Evolutionary conservation across 352 stramenopile species (phyloP).

Genomic region (Globisporangium emineosum): DNA sequence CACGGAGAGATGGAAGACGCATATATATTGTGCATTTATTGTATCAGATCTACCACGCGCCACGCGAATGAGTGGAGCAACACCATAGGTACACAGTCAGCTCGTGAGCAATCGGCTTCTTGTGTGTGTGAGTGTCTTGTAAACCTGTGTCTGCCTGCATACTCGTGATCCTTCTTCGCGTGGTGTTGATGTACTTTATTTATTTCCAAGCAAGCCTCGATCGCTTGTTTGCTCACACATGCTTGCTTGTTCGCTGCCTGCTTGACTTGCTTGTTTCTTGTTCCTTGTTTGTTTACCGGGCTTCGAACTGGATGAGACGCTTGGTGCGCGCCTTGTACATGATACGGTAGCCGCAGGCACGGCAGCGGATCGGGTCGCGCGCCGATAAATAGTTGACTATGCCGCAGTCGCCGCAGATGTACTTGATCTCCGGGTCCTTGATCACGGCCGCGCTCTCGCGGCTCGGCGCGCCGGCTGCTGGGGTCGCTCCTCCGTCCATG

Average conservation of each 20-base stretch:
- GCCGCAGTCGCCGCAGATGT: conserved; percentile 97
- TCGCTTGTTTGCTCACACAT: background rate
- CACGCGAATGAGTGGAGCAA: too few relatives aligned
- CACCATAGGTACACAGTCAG: too few relatives aligned
- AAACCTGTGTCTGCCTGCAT: too few relatives aligned
- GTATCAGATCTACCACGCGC: conserved; percentile 8
- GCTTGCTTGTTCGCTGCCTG: background rate
- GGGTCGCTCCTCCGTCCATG: conserved; percentile 83
- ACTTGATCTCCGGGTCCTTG: conserved; percentile 93
- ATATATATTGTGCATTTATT: conserved; percentile 18
- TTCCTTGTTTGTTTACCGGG: conserved; percentile 51
- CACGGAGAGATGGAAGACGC: background rate
- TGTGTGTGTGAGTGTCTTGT: background rate
- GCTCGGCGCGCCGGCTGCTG: conserved; percentile 51
- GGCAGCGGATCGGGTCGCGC: conserved; percentile 94
- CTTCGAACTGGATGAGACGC: conserved; percentile 91
- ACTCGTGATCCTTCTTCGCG: background rate
- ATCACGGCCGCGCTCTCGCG: conserved; percentile 47
- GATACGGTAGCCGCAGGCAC: conserved; percentile 96
- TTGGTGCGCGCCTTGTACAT: conserved; percentile 98
- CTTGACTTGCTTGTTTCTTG: background rate
- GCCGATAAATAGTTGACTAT: conserved; percentile 95
- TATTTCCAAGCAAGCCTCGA: background rate
- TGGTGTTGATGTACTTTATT: conserved; percentile 1
- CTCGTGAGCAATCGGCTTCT: too few relatives aligned